These are phyloP conservation scores for Dalbergia cochinchinensis DNA, from an alignment of 306 rosid genomes.

Conservation along the genomic window DNA sequence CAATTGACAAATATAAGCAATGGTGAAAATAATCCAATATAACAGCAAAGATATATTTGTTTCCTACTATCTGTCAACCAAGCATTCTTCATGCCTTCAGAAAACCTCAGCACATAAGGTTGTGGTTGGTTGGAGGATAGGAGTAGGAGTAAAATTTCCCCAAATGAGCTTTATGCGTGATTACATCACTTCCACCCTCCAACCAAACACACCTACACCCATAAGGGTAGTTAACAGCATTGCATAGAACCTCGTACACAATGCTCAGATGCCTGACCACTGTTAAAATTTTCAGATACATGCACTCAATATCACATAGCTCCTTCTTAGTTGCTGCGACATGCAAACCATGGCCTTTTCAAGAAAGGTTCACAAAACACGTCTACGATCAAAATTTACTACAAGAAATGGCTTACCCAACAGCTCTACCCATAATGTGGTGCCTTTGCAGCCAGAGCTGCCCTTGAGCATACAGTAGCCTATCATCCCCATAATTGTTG, in stretches of 20 bases:
- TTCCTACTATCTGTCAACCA: background rate
- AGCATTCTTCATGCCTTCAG: background rate
- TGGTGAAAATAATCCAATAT: background rate
- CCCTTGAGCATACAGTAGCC: conserved; percentile 61
- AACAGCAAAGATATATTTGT: background rate
- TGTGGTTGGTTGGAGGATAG: no score
- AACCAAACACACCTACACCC: no score
- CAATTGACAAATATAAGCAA: conserved; percentile 9
- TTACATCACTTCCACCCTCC: no score
- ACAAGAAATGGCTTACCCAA: conserved; percentile 56
- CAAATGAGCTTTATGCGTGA: no score
- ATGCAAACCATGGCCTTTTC: background rate
- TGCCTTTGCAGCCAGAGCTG: conserved; percentile 74
- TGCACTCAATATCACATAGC: background rate
- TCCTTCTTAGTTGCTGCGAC: background rate
- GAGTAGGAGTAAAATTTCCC: no score
- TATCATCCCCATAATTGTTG: conserved; percentile 66
- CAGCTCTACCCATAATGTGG: conserved; percentile 81
- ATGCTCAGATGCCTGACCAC: background rate
- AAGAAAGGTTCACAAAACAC: background rate
- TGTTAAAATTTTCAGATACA: background rate
- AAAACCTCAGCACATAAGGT: background rate
- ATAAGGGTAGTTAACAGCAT: no score
- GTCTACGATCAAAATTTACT: background rate
- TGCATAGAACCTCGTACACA: background rate